Percentiles rank a stretch among this genome's conserved stretches.
Conservation (phyloP, 2,329 filamentous ascomycete genomes). For the Pseudocercospora musae region DNA sequence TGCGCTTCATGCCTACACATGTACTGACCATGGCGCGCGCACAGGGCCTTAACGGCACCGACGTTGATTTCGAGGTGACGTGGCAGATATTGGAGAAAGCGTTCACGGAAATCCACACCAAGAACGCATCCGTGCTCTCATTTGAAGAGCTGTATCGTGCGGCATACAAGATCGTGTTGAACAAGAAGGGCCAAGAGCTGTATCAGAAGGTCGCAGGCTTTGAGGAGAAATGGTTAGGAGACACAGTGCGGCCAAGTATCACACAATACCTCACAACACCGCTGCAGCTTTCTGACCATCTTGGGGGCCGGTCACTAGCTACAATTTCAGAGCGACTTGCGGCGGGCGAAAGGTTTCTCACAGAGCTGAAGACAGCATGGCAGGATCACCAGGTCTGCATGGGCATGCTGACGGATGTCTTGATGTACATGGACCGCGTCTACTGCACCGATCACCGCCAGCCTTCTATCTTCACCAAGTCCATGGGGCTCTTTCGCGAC, state of each 20-base stretch:
- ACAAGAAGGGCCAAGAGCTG: constrained; percentile 76
- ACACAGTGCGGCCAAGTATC: constrained; percentile 69
- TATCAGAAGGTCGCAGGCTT: constrained; percentile 79
- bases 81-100: constrained; percentile 77
- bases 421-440: constrained; percentile 91
- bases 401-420: constrained; percentile 93
- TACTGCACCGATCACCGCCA: constrained; percentile 69
- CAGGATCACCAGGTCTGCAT: constrained; percentile 86
- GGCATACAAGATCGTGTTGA: constrained; percentile 88
- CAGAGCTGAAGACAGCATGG: constrained; percentile 73
- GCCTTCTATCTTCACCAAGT: constrained; percentile 76
- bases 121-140: constrained; percentile 83
- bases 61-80: constrained; percentile 77
- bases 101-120: constrained; percentile 82
- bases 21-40: constrained; percentile 1
- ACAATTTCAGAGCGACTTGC: constrained; percentile 76
- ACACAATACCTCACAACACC: constrained; percentile 67
- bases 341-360: constrained; percentile 79
- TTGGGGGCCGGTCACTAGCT: constrained; percentile 37
- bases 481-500: constrained; percentile 86
- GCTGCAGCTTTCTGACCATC: constrained; percentile 53
- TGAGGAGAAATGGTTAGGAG: constrained; percentile 75
- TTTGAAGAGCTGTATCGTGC: constrained; percentile 95
- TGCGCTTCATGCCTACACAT: not conserved
- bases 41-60: constrained; percentile 59